A percentile compares a stretch with the other conserved stretches of the same genome.
Conservation (phyloP, 176 grass and related monocot genomes). For the Poa pratensis region DNA sequence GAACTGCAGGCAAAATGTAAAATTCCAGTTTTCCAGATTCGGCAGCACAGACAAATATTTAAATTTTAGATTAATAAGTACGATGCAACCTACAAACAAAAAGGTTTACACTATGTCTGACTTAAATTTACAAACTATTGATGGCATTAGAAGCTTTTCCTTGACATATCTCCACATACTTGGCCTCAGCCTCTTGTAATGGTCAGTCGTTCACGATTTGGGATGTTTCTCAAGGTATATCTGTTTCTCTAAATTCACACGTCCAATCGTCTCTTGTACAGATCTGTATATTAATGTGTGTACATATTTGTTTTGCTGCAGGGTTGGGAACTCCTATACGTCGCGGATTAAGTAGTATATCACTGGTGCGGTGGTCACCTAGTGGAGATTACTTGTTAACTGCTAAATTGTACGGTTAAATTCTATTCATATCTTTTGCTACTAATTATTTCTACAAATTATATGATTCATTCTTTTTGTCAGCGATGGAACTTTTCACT, state of each 20-base stretch:
- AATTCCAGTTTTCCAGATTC: neutral
- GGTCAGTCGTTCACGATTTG: constrained; percentile 96
- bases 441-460: constrained; percentile 35
- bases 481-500: constrained; percentile 95
- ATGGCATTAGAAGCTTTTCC: constrained; percentile 40
- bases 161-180: constrained; percentile 83
- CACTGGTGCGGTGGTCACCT: constrained; percentile 89
- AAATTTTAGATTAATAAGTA: constrained; percentile 1
- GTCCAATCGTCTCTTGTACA: constrained; percentile 6
- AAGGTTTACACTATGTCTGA: constrained; percentile 1
- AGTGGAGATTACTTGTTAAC: constrained; percentile 87
- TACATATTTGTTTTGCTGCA: constrained; percentile 40
- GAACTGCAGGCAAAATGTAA: neutral
- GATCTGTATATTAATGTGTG: constrained; percentile 20
- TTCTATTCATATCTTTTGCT: constrained; percentile 33
- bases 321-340: constrained; percentile 85
- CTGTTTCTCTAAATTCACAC: neutral
- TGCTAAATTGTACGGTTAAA: constrained; percentile 79
- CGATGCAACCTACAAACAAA: neutral
- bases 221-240: constrained; percentile 91
- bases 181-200: constrained; percentile 82
- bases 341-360: constrained; percentile 82
- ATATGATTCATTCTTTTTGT: constrained; percentile 34
- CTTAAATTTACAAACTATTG: constrained; percentile 31
- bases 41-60: neutral